A percentile compares a stretch with the other conserved stretches of the same genome.
Conservation (phyloP, 2,329 filamentous ascomycete species). For the Beauveria caledonica region DNA sequence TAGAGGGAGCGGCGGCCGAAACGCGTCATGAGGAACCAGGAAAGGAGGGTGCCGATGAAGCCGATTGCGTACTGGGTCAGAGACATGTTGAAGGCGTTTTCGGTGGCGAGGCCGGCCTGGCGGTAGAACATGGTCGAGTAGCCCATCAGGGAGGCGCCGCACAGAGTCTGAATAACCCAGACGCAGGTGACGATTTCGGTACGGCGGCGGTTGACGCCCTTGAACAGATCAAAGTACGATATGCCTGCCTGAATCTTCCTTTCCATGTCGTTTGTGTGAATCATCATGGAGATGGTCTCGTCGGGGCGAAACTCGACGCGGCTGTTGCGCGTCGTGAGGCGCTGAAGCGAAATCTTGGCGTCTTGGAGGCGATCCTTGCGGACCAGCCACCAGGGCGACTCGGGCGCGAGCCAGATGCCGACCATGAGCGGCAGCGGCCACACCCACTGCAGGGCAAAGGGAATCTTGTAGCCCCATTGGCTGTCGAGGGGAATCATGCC, state of each 20-base stretch:
- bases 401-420: slow-evolving; percentile 30
- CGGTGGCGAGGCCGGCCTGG: slow-evolving; percentile 31
- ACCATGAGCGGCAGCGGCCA: slow-evolving; percentile 33
- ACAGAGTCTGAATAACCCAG: slow-evolving; percentile 34
- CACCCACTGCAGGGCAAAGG: slow-evolving; percentile 36
- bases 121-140: slow-evolving; percentile 49
- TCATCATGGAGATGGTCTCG: slow-evolving; percentile 41
- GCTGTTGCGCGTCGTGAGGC: slow-evolving; percentile 32
- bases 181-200: slow-evolving; percentile 39
- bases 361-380: slow-evolving; percentile 27
- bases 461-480: slow-evolving; percentile 35
- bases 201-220: slow-evolving; percentile 35
- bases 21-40: slow-evolving; percentile 29
- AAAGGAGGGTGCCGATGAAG: slow-evolving; percentile 29
- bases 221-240: slow-evolving; percentile 40
- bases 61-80: slow-evolving; percentile 30
- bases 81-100: slow-evolving; percentile 30
- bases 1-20: slow-evolving; percentile 32
- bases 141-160: slow-evolving; percentile 40
- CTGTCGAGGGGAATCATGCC: slow-evolving; percentile 25
- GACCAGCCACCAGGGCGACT: slow-evolving; percentile 37
- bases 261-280: slow-evolving; percentile 42
- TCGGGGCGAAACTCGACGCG: slow-evolving; percentile 29
- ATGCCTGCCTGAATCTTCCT: slow-evolving; percentile 31
- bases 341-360: slow-evolving; percentile 29